These are phyloP conservation scores for Penicillium ochrochloron DNA, from an alignment of 495 filamentous ascomycete genomes.

Conservation along the genomic window DNA sequence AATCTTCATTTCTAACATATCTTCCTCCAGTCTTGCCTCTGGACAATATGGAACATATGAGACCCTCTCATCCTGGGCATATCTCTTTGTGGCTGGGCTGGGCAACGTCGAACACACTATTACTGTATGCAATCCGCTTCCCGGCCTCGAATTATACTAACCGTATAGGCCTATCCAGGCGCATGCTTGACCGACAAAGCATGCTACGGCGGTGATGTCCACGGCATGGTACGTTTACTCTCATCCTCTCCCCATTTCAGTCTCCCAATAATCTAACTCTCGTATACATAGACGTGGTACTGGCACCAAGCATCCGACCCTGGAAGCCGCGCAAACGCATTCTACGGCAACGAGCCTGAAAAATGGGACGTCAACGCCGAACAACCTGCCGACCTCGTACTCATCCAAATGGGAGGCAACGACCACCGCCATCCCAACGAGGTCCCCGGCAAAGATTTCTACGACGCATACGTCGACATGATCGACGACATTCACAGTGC, in stretches of 20 bases:
- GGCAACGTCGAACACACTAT: slow-evolving; percentile 68
- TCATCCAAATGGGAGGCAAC: slow-evolving; percentile 73
- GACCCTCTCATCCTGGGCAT: slow-evolving; percentile 63
- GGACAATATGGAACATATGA: slow-evolving; percentile 71
- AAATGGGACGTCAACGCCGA: slow-evolving; percentile 63
- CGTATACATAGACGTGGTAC: slow-evolving; percentile 54
- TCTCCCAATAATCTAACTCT: slow-evolving; percentile 9
- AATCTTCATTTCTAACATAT: neutral
- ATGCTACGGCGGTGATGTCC: slow-evolving; percentile 55
- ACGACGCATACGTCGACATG: slow-evolving; percentile 60
- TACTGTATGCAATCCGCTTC: slow-evolving; percentile 39
- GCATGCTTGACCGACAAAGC: slow-evolving; percentile 62
- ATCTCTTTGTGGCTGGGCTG: slow-evolving; percentile 58
- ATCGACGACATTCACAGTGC: slow-evolving; percentile 63
- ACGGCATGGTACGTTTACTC: slow-evolving; percentile 35
- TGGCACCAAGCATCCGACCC: slow-evolving; percentile 70
- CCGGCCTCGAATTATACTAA: neutral
- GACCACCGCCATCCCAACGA: slow-evolving; percentile 66
- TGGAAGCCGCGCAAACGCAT: slow-evolving; percentile 51
- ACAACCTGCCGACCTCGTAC: slow-evolving; percentile 65
- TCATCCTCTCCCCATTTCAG: neutral
- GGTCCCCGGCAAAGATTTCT: slow-evolving; percentile 56
- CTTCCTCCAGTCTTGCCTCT: slow-evolving; percentile 35
- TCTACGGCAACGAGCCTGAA: slow-evolving; percentile 60
- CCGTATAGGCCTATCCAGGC: slow-evolving; percentile 58